These are phyloP conservation scores for Cicer cuneatum DNA, from an alignment of 306 rosid species.

Conservation along the genomic window DNA sequence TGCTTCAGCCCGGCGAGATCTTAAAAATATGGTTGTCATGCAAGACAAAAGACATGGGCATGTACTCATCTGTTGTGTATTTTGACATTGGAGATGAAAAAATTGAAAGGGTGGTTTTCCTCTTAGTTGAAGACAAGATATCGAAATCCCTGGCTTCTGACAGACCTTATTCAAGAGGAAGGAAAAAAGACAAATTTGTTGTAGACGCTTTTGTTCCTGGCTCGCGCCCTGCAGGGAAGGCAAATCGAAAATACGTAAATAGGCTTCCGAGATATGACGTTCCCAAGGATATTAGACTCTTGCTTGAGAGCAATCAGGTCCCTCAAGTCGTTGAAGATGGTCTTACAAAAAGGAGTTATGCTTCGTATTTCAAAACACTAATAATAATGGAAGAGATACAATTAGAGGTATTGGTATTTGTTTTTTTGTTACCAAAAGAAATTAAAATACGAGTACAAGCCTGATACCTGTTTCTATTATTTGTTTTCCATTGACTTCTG, in stretches of 20 bases:
- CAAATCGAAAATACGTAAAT: slow-evolving; percentile 44
- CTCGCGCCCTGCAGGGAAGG: slow-evolving; percentile 53
- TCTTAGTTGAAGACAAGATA: slow-evolving; percentile 82
- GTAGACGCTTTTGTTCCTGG: slow-evolving; percentile 53
- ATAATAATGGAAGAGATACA: slow-evolving; percentile 89
- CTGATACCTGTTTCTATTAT: slow-evolving; percentile 37
- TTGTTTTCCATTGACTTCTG: slow-evolving; percentile 38
- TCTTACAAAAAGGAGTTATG: slow-evolving; percentile 56
- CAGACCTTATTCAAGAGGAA: slow-evolving; percentile 64
- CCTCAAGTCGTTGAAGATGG: slow-evolving; percentile 69
- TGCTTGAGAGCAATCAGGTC: slow-evolving; percentile 59
- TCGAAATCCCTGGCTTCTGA: slow-evolving; percentile 70
- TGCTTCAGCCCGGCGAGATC: slow-evolving; percentile 75
- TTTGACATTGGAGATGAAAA: slow-evolving; percentile 71
- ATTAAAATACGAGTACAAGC: not conserved
- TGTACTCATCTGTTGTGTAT: slow-evolving; percentile 69
- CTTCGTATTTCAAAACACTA: slow-evolving; percentile 62
- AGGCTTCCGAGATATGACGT: slow-evolving; percentile 76
- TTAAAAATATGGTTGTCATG: slow-evolving; percentile 86
- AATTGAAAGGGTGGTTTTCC: slow-evolving; percentile 80
- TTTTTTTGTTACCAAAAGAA: slow-evolving; percentile 19
- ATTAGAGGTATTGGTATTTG: slow-evolving; percentile 66
- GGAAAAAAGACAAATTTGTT: slow-evolving; percentile 59
- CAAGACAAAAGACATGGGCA: slow-evolving; percentile 79
- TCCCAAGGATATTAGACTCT: slow-evolving; percentile 59